These are phyloP conservation scores for Aegilops umbellulata DNA, from an alignment of 176 grass and related monocot species.

Conservation along the genomic window DNA sequence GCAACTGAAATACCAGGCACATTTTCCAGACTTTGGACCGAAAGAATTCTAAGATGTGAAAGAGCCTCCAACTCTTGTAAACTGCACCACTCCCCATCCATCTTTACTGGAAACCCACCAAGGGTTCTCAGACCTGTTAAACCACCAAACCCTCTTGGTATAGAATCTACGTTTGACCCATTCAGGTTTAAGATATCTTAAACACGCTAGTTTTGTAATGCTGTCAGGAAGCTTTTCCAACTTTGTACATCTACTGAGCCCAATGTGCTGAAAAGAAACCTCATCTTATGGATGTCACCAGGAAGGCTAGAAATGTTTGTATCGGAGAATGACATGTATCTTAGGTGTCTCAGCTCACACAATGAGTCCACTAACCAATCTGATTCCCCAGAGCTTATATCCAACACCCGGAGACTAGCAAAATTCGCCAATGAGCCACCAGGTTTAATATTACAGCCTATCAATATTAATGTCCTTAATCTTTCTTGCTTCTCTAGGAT, in stretches of 20 bases:
- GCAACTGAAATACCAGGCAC: neutral
- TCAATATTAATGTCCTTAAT: neutral
- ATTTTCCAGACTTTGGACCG: neutral
- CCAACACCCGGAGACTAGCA: neutral
- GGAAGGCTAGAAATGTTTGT: neutral
- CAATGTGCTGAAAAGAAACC: constrained; percentile 14
- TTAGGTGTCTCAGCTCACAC: neutral
- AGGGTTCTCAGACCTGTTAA: no score
- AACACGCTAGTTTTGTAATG: neutral
- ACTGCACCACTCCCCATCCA: no score
- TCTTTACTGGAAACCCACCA: accelerated
- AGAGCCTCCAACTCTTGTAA: neutral
- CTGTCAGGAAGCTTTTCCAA: neutral
- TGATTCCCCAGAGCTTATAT: neutral
- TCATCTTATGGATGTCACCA: neutral
- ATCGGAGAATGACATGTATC: neutral
- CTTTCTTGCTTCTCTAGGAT: neutral
- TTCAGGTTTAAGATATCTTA: accelerated
- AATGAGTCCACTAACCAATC: neutral
- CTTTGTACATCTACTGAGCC: accelerated
- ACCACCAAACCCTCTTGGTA: no score
- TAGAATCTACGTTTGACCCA: no score
- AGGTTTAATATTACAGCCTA: neutral
- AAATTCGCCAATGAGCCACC: neutral
- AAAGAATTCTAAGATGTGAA: neutral